Base-by-base conservation (phyloP, 2,329 filamentous ascomycete species). In the Dendrostoma leiphaemia region DNA sequence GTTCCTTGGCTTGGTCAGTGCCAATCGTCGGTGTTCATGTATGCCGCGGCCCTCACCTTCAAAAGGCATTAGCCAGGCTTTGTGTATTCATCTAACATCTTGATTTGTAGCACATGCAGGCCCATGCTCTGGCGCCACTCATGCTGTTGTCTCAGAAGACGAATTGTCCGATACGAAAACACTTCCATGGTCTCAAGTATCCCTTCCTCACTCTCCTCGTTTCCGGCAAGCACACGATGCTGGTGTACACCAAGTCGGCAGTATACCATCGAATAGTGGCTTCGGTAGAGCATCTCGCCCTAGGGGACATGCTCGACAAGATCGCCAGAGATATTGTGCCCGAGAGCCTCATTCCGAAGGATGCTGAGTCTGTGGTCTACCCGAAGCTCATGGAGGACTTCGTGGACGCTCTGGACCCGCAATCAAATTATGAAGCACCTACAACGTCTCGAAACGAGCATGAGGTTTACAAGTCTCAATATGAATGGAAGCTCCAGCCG, bases 221-320 rank as follows among this genome's bases (percentile, higher is more conserved):
- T 15, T 97, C 91, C 0, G 94, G 94, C 34, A 94, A 94, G 1
- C 93, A 99, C 73, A 93, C 92, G 0, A 83, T 95, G 67, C 83
- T 99, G 19, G 83, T 97, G 37, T 82, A 88, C 64, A 95, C 91
- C 7, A 74, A 74, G 35, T 78, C 79, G 3, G 74, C 94, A 2
- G 83, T 79, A 24, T 75, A 85, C 24, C 93, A 97, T 70, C 73
- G 76, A 44, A 83, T 95, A 55, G 72, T 97, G 24, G 91, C 88
- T 17, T 77, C 81, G 15, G 88, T 89, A 0, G 72, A 71, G n/a
- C 91, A 95, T 70, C 28, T 40, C 12, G 91, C 94, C n/a, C 76
- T 97, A 55, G 94, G 94, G 46, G 90, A 96, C 70, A 84, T 89
- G 63, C 76, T 99, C 31, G 94, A 99, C 75, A 96, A 97, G 71